These are phyloP conservation scores for Aspergillus versicolor DNA, from an alignment of 2,329 filamentous ascomycete genomes.

Conservation along the genomic window DNA sequence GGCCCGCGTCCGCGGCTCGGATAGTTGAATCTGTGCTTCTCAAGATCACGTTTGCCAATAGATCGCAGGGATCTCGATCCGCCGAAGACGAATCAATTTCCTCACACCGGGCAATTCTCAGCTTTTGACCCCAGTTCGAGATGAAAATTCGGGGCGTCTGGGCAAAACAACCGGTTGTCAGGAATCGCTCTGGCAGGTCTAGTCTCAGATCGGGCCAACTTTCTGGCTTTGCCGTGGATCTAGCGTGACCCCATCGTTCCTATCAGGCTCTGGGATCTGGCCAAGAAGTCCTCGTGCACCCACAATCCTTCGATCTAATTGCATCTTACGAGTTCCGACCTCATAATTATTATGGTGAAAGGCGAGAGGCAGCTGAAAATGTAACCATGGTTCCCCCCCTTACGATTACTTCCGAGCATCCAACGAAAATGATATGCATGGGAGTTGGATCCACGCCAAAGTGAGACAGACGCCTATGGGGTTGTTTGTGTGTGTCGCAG, in stretches of 20 bases:
- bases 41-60: neutral
- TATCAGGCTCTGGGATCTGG: conserved; percentile 8
- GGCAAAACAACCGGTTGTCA: neutral
- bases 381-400: neutral
- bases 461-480: conserved; percentile 3
- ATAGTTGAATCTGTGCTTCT: too few relatives aligned
- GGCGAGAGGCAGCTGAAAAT: neutral
- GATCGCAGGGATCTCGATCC: neutral
- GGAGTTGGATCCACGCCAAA: neutral
- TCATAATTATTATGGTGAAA: too few relatives aligned
- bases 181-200: neutral
- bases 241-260: conserved; percentile 15
- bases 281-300: conserved; percentile 4
- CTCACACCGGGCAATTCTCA: neutral
- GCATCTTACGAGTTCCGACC: too few relatives aligned
- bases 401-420: too few relatives aligned
- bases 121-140: neutral
- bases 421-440: too few relatives aligned
- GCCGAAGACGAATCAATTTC: neutral
- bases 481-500: neutral
- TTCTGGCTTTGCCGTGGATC: conserved; percentile 2
- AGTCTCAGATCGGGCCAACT: conserved; percentile 1
- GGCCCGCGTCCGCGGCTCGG: neutral
- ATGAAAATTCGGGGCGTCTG: neutral
- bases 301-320: conserved; percentile 1